Evolutionary conservation across 208 protist genomes (phyloP), one percentile per base, ranked within the genome.

Genomic region (Leishmania martiniquensis): DNA sequence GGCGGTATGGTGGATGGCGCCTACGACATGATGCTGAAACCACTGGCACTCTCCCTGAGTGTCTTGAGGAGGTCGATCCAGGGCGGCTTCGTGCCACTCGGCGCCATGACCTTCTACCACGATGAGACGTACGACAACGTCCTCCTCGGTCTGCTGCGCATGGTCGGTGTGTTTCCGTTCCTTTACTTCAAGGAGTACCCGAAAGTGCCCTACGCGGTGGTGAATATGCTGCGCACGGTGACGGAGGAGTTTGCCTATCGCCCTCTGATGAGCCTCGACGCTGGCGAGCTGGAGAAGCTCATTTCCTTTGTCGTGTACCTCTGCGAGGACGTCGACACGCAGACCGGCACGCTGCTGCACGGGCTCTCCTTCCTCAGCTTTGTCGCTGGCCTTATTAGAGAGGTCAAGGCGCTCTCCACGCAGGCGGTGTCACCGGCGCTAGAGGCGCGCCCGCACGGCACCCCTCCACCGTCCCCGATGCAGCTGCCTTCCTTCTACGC

Each of bases 101-200:
- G 91, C 2, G 93, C 93, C 7, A 97, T 97, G 93, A 85, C 84
- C 69, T 93, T 87, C 80, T 97, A 97, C 84, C 80, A 85, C 73
- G 93, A 97, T 69, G 85, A 93, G n/a, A 89, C 87, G 2, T 97
- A 93, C 85, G 93, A 97, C 78, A 86, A 81, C 80, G 89, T 85
- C 29, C 73, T 93, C 60, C 81, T 93, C 60, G 85, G 87, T 3
- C 77, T 95, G 37, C 72, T 97, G 44, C 81, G 87, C 37, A 95
- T 95, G 87, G 62, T 95, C 22, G 75, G 82, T 25, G 76, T 92
- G 72, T 87, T 97, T 51, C 86, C 83, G 22, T 78, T 76, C 55
- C 72, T 83, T 51, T 80, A 95, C 29, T 95, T 93, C 74, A 91
- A 87, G 80, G 86, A 94, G 73, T 90, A 95, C 83, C 62, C 79